Conservation (phyloP, 805 yeast genomes). For the Saccharomycopsis synnaedendra region DNA sequence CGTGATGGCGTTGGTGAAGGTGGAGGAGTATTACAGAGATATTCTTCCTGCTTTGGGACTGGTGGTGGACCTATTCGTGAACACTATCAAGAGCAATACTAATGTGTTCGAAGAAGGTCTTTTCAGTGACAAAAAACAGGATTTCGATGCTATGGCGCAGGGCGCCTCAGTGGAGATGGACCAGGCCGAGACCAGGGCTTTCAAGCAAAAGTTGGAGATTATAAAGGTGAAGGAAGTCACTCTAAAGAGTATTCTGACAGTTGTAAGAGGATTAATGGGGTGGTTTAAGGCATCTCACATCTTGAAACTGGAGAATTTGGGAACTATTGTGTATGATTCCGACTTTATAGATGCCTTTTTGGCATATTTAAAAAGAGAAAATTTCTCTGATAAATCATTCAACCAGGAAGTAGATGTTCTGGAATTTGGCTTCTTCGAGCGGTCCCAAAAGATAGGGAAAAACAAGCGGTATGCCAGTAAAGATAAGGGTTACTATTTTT, state of each 20-base stretch:
- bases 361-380: constrained; percentile 18
- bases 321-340: constrained; percentile 65
- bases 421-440: constrained; percentile 19
- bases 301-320: constrained; percentile 64
- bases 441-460: background rate
- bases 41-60: constrained; percentile 50
- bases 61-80: constrained; percentile 50
- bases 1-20: constrained; percentile 35
- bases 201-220: constrained; percentile 36
- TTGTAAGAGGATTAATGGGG: constrained; percentile 40
- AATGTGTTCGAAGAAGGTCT: constrained; percentile 20
- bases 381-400: constrained; percentile 23
- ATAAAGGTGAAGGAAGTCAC: constrained; percentile 51
- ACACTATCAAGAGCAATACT: constrained; percentile 39
- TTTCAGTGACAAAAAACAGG: constrained; percentile 21
- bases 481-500: constrained; percentile 9
- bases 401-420: constrained; percentile 18
- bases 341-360: constrained; percentile 29
- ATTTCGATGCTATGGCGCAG: background rate
- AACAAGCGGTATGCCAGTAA: background rate
- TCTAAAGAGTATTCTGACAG: constrained; percentile 45
- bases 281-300: constrained; percentile 80
- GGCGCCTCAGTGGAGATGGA: background rate
- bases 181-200: constrained; percentile 6
- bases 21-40: constrained; percentile 47